Evolutionary conservation across 2,329 filamentous ascomycete species (phyloP).

Genomic region (Xylariomycetidae sp.): DNA sequence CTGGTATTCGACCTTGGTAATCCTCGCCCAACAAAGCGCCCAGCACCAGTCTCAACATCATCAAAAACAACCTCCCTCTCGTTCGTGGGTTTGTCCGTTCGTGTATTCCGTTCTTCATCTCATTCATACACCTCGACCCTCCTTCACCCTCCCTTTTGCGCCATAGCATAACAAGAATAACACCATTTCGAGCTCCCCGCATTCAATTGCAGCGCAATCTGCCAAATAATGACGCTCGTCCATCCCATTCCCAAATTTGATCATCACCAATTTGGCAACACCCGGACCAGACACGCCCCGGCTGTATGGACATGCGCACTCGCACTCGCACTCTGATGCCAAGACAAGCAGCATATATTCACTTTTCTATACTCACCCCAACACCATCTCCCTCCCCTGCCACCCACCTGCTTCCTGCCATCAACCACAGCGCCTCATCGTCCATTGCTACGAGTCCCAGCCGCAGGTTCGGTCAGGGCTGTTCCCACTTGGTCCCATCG

Average conservation of each 20-base stretch:
- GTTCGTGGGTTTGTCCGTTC: too few relatives aligned
- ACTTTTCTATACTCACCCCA: conserved; percentile 12
- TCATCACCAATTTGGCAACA: conserved; percentile 6
- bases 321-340: conserved; percentile 15
- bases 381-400: conserved; percentile 1
- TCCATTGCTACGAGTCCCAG: conserved; percentile 9
- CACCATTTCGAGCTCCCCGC: too few relatives aligned
- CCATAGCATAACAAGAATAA: too few relatives aligned
- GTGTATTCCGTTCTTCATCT: too few relatives aligned
- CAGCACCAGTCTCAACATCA: too few relatives aligned
- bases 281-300: conserved; percentile 14
- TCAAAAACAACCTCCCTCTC: too few relatives aligned
- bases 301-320: conserved; percentile 21
- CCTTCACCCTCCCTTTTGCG: too few relatives aligned
- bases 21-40: background rate
- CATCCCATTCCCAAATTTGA: background rate
- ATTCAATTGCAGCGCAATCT: too few relatives aligned
- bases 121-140: too few relatives aligned
- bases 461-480: too few relatives aligned
- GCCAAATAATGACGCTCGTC: background rate
- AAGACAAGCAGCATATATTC: conserved; percentile 19
- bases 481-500: conserved; percentile 17
- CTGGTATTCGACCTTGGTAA: too few relatives aligned
- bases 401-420: conserved; percentile 13
- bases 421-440: too few relatives aligned